Evolutionary conservation across 768 basidiomycete species (phyloP).

Genomic region (Phlebiopsis gigantea): DNA sequence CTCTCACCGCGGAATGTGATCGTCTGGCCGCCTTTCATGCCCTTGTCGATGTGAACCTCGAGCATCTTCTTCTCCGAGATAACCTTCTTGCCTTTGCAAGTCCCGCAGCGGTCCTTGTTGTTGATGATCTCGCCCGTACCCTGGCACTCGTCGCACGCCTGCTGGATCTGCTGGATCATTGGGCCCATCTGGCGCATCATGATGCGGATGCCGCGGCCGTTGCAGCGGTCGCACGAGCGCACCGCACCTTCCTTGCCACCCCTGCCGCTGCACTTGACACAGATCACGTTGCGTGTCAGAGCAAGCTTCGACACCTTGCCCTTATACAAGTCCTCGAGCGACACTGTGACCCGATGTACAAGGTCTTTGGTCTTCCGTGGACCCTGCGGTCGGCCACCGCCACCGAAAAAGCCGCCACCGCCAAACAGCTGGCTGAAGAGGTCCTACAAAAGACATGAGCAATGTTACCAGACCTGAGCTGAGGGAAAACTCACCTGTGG

Average conservation of each 20-base stretch:
- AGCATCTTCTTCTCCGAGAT: constrained; percentile 92
- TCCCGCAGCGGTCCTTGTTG: constrained; percentile 83
- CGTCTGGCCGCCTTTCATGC: constrained; percentile 92
- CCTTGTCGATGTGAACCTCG: constrained; percentile 98
- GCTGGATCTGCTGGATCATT: constrained; percentile 99
- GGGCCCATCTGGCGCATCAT: constrained; percentile 97
- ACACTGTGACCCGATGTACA: constrained; percentile 91
- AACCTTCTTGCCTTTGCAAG: constrained; percentile 95
- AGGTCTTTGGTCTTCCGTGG: constrained; percentile 97
- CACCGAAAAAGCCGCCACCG: constrained; percentile 71
- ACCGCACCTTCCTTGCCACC: constrained; percentile 98
- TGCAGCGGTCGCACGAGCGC: constrained; percentile 68
- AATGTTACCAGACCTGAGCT: background rate
- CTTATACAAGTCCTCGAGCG: constrained; percentile 98
- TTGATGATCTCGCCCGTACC: constrained; percentile 97
- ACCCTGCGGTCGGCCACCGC: constrained; percentile 57
- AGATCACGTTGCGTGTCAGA: constrained; percentile 91
- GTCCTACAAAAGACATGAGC: constrained; percentile 47
- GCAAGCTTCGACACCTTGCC: constrained; percentile 99
- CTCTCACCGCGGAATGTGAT: constrained; percentile 87
- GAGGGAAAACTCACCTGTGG: constrained; percentile 59
- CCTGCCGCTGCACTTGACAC: constrained; percentile 89
- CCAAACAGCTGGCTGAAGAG: constrained; percentile 97
- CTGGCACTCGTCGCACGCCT: constrained; percentile 87
- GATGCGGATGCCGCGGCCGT: constrained; percentile 86